Evolutionary conservation across 805 yeast species (phyloP).

Genomic region (Jamesozyma hellenica): DNA sequence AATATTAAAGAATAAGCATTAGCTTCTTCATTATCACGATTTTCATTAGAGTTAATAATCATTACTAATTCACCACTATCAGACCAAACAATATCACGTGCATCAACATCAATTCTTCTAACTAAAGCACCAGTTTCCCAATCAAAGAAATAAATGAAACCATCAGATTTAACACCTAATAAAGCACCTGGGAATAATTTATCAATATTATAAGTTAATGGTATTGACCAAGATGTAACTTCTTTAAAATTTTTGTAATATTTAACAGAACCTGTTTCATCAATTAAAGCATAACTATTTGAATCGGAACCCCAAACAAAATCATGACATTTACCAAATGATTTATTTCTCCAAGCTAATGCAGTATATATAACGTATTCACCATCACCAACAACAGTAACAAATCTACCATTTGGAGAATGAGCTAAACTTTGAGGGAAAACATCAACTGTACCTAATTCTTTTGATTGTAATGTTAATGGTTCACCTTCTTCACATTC

Average conservation of each 20-base stretch:
- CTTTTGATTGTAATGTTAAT: conserved; percentile 70
- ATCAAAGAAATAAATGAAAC: conserved; percentile 79
- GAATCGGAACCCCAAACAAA: conserved; percentile 94
- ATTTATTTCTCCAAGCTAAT: conserved; percentile 94
- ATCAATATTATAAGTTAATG: conserved; percentile 62
- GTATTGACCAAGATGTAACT: conserved; percentile 50
- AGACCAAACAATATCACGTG: conserved; percentile 77
- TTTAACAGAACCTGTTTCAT: conserved; percentile 52
- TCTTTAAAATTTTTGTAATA: conserved; percentile 81
- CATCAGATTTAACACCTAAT: conserved; percentile 74
- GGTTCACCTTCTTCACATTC: conserved; percentile 72
- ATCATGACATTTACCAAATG: conserved; percentile 82
- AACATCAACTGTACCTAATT: conserved; percentile 86
- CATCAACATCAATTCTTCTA: conserved; percentile 82
- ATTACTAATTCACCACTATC: conserved; percentile 86
- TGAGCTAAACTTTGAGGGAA: conserved; percentile 81
- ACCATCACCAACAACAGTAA: conserved; percentile 95
- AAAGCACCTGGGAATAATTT: conserved; percentile 84
- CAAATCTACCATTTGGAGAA: conserved; percentile 96
- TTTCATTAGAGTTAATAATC: conserved; percentile 49
- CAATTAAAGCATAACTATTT: conserved; percentile 75
- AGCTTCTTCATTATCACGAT: conserved; percentile 20
- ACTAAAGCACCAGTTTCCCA: conserved; percentile 86
- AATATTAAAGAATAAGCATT: conserved; percentile 70
- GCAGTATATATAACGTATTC: conserved; percentile 95